Evolutionary conservation across 2,329 filamentous ascomycete species (phyloP), one percentile per base, ranked within the genome.

Genomic region (Triangularia setosa): DNA sequence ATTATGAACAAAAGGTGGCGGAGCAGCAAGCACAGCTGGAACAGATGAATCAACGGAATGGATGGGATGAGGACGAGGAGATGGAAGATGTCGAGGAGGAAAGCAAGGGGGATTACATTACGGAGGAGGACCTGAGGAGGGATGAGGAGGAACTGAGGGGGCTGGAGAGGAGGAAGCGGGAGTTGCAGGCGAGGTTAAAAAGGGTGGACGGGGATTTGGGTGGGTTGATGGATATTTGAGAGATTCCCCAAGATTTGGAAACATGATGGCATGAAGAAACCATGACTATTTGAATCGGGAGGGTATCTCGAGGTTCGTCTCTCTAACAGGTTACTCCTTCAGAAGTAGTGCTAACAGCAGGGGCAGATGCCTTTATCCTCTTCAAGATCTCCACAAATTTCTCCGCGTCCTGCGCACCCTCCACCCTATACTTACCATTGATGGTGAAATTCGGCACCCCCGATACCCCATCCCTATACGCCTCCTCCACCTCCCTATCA

Each of bases 1-100:
- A 92, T 70, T 93, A 97, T 72, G 93, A 98, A 78, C 83, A 83
- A 12, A 88, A 89, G 62, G 91, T 98, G 1, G 85, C 87, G 7
- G 87, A 90, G 72, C 94, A 97, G 78, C 83, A 98, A 67, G 87
- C 89, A 64, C 83, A 83, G 64, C 88, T 94, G 83, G 93, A 84
- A 66, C 84, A 87, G 82, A 84, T 1, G 83, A 84, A 1, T 12
- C 83, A 87, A 12, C 78, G 82, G 4, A 82, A 84, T 1, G 16
- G 79, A 82, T 2, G 75, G n/a, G 78, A 79, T 1, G 83, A 81
- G 58, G 78, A 83, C 52, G 80, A 80, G 2, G 80, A 71, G 1
- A 75, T 68, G 4, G 72, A 69, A 3, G 73, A 68, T 18, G 71
- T 69, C 6, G 76, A 75, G 23, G 75, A 74, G 27, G 75, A 76